Evolutionary conservation across 2,329 filamentous ascomycete species (phyloP), one percentile per base, ranked within the genome.

Genomic region (Endothia cerciana): DNA sequence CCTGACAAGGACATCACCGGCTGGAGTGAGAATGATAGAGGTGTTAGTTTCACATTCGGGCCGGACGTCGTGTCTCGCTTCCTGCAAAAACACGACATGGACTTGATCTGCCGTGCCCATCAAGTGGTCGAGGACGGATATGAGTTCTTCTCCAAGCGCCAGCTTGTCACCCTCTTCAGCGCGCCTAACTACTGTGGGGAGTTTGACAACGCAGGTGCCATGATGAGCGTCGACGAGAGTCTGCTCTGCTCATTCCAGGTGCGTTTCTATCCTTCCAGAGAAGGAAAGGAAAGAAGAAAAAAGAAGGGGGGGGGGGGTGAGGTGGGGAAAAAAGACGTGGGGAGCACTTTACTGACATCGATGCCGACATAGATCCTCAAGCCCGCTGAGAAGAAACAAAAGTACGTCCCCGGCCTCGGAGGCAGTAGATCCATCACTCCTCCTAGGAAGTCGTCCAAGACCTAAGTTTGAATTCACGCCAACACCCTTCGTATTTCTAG

Each of bases 351-450:
- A 55, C 63, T 36, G 40, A 55, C 38, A 19, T 41, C 68, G 10
- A 19, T 58, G 58, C 72, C 77, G 69, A 2, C 17, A 33, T 73
- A 97, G 93, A 98, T 99, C 78, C 87, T 99, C 84, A 99, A 98
- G 86, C 95, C 95, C 77, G 95, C 95, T 81, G 95, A 99, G 88
- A 99, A 99, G 90, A 99, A 99, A 90, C 94, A 97, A 92, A 98
- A 98, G 94, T 98, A 97, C 86, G 94, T 96, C 78, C 87, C 89
- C 83, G 85, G 86, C 83, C 85, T 90, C 81, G 89, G 87, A 82
- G 85, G 86, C 82, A 85, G 87, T 83, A 86, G 87, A 79, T 69
- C 72, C 70, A 83, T 86, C 81, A 89, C 87, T 86, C 84, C 88
- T 85, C 86, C 88, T 80, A 84, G 86, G 83, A 91, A 89, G 80